phyloP scores from a whole-genome alignment of 2,329 filamentous ascomycete species.

The Cercospora zeina region DNA sequence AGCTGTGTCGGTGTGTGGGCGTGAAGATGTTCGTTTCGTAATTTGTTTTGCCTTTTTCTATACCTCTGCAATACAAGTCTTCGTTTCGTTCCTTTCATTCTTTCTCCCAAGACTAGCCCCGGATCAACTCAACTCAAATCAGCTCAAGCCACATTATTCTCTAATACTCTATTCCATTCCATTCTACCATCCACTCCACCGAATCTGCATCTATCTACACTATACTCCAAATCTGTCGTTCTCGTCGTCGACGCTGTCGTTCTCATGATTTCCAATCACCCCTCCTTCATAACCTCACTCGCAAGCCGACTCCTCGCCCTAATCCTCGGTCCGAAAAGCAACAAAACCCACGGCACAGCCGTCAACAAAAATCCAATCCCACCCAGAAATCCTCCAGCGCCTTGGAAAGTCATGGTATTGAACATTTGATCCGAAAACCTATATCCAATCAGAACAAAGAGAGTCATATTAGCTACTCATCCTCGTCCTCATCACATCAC shows the following conservation, averaged over 20 bases:
- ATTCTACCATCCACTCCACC: too few relatives aligned
- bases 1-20: too few relatives aligned
- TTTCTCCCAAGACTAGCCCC: too few relatives aligned
- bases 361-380: slow-evolving; percentile 68
- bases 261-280: neutral
- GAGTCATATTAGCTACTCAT: neutral
- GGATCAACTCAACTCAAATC: neutral
- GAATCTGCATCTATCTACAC: too few relatives aligned
- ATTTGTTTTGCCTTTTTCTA: neutral
- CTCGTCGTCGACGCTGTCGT: too few relatives aligned
- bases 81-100: neutral
- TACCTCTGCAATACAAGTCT: neutral
- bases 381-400: slow-evolving; percentile 73
- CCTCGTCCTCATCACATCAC: neutral
- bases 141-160: slow-evolving; percentile 4
- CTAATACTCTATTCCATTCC: neutral
- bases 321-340: slow-evolving; percentile 76
- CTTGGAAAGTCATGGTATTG: slow-evolving; percentile 66
- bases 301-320: slow-evolving; percentile 76
- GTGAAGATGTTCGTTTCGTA: neutral
- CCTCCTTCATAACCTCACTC: slow-evolving; percentile 35
- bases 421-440: slow-evolving; percentile 71
- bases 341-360: slow-evolving; percentile 81
- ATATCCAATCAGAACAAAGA: too few relatives aligned
- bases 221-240: neutral